Base-by-base conservation (phyloP, 768 basidiomycete genomes). In the Sarcodon aspratus region DNA sequence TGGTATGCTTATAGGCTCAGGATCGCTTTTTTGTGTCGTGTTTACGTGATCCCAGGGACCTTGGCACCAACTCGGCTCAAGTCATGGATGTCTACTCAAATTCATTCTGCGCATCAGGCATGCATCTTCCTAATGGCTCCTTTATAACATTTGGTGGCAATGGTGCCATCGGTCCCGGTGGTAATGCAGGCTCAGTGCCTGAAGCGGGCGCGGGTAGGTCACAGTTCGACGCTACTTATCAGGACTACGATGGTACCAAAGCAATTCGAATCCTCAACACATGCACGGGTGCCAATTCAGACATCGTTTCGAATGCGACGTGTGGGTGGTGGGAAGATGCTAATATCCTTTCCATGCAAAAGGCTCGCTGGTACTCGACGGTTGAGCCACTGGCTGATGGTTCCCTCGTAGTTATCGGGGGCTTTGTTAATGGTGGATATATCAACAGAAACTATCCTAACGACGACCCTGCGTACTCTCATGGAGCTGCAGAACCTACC, bases 201-300 rank as follows among this genome's bases (percentile, higher is more conserved):
- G 74, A 76, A 53, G 68, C 71, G 2, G 65, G 58, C 6, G 67
- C 61, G 18, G 72, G 69, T 13, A 17, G 1, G 71, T 61, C 48
- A 67, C 74, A 6, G 78, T 87, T 69, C 67, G 85, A 87, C 56
- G 65, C 81, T 36, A 70, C 67, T 9, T 94, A 89, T 63, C 66
- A 79, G 48, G 83, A 95, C 62, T 88, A 78, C 52, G 89, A 92
- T 57, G 91, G 94, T 45, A 73, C 77, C 13, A 77, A 74, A 47
- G 71, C 85, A 37, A 89, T 95, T 59, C 85, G 92, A 51, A 68
- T 93, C 56, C 71, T 97, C 51, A 80, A 83, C 55, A 83, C 90
- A 4, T 95, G 92, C 61, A 71, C 53, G 13, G 67, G 54, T 37
- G 36, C 42, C 37, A 56, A 54, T 61, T 38, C 37, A 48, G 63